Base-by-base conservation (phyloP, 306 rosid genomes). In the Gynostemma pentaphyllum region DNA sequence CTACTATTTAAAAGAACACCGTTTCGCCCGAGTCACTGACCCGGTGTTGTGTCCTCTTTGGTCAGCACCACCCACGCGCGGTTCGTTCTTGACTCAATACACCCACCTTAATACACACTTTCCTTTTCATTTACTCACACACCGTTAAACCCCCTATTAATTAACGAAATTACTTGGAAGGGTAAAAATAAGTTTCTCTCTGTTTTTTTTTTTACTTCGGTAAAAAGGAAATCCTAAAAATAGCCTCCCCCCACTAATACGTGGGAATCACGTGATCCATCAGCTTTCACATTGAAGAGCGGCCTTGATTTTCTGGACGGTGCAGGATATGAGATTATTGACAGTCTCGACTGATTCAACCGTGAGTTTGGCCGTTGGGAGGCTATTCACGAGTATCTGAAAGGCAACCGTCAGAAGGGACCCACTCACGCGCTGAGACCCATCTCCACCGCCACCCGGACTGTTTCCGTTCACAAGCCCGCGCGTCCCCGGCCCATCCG, bases 1-100 rank as follows among this genome's bases (percentile, higher is more conserved):
- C 78, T 80, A 82, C 88, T 64, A 13, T 57, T 9, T 4, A 18
- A 53, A 54, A 54, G 24, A 54, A 54, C 34, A 53, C 0, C 62
- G 7, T 54, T 54, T 10, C 18, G 15, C 37, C 39, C 53, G 41
- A 57, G 34, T 14, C 7, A 55, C 27, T 4, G 6, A 28, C 5
- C 36, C 4, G 44, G 34, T 2, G 29, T 26, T 1, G n/a, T 32
- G n/a, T n/a, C n/a, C n/a, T n/a, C n/a, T n/a, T n/a, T n/a, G n/a
- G n/a, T n/a, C n/a, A n/a, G n/a, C 16, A 32, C 18, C 5, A 19
- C 29, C 57, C 29, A 21, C 49, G 78, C 73, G 81, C 81, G 99
- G 99, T 94, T 88, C 99, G 99, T 88, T 94, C 98, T 92, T 92
- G 98, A 92, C 98, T 92, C 96, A 76, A 77, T 80, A 85, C 69